Evolutionary conservation across 2,329 filamentous ascomycete genomes (phyloP), one percentile per base, ranked within the genome.

Genomic region (Colletotrichum godetiae): DNA sequence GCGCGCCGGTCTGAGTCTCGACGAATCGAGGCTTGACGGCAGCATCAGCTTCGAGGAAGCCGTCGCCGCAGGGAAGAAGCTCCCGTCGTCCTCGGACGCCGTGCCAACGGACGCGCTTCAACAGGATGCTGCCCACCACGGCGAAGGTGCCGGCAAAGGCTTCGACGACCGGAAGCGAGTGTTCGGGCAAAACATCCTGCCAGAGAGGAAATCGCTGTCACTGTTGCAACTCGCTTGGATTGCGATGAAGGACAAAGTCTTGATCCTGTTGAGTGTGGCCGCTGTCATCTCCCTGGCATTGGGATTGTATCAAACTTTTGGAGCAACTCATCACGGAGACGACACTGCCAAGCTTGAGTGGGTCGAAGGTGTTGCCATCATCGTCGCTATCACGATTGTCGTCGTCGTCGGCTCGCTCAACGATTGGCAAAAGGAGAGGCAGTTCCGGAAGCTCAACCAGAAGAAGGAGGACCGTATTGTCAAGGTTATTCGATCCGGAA

Each of bases 341-440:
- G 84, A 82, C 42, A 79, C 83, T 37, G 85, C 91, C 12, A 88
- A 88, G 49, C 90, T 94, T 13, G 92, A 95, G 80, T 95, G 94
- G 94, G 92, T 95, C 4, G 94, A 96, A 81, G 93, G 93, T 76
- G 91, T 95, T 8, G 93, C 94, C 15, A 95, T 95, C 75, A 91
- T 95, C 57, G 88, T 92, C n/a, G 94, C 93, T 58, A 94, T 95
- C 73, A 80, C 92, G 15, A 92, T 95, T 75, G 94, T 95, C 60
- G 92, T 95, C 3, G 81, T 92, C 19, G 93, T 95, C 22, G 93
- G 93, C 72, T 93, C 93, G n/a, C 84, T 92, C 53, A 95, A 95
- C 76, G 94, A 95, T 79, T 95, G 92, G 88, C 93, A 96, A 78
- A 95, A 95, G 81, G 93, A 95, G 80, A 88, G 92, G 57, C 93